phyloP scores from a whole-genome alignment of 768 basidiomycete species.

The Mycena pura region DNA sequence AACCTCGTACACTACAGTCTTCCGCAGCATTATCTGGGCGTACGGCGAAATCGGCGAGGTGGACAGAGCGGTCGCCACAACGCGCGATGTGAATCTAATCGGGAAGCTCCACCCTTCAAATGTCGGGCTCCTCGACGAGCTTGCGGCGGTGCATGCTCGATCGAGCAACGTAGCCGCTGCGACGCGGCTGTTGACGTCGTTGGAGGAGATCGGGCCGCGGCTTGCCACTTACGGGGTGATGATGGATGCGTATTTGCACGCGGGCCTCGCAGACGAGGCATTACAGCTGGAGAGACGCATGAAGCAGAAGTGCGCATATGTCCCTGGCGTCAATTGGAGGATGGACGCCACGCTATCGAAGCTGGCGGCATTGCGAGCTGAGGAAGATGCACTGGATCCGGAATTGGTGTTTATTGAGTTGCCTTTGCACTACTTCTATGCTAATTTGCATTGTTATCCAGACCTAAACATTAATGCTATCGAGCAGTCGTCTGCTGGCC shows the following conservation, averaged over 20 bases:
- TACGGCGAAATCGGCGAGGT: conserved; percentile 11
- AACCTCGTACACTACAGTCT: conserved; percentile 22
- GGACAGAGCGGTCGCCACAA: conserved; percentile 3
- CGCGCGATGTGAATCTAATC: conserved; percentile 10
- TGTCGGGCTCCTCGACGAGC: conserved; percentile 13
- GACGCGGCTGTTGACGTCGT: neutral
- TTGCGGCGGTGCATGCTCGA: conserved; percentile 18
- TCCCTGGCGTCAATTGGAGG: conserved; percentile 17
- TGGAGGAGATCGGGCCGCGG: conserved; percentile 14
- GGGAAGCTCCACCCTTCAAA: conserved; percentile 1
- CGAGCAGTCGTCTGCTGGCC: conserved; percentile 71
- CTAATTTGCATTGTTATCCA: neutral
- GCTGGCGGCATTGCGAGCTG: conserved; percentile 7
- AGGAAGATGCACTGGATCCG: neutral
- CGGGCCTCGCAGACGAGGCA: conserved; percentile 8
- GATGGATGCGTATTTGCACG: conserved; percentile 22
- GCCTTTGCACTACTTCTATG: neutral
- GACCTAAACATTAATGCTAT: conserved; percentile 29
- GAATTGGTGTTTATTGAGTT: conserved; percentile 5
- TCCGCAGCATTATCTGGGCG: conserved; percentile 21
- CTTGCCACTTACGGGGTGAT: conserved; percentile 20
- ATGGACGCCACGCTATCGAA: conserved; percentile 18
- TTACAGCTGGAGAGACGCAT: conserved; percentile 13
- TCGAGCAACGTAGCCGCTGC: conserved; percentile 9
- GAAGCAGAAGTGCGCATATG: conserved; percentile 13